These are phyloP conservation scores for Fraxinus pennsylvanica DNA, from an alignment of 257 asterid genomes.

Conservation along the genomic window DNA sequence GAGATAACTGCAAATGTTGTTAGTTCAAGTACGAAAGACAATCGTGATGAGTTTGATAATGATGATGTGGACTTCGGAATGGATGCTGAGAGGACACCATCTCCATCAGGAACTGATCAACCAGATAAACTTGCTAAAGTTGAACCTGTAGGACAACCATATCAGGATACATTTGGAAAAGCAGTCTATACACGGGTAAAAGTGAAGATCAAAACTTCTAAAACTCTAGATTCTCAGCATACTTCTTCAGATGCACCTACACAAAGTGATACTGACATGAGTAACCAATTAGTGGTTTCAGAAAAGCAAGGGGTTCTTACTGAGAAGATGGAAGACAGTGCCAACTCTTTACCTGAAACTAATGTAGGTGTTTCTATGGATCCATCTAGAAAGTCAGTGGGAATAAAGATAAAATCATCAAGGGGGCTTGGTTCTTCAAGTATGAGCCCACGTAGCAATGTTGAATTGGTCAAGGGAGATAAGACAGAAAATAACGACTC, in stretches of 20 bases:
- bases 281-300: constrained; percentile 56
- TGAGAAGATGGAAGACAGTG: constrained; percentile 85
- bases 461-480: constrained; percentile 61
- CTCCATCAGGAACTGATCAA: constrained; percentile 40
- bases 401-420: constrained; percentile 76
- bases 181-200: constrained; percentile 79
- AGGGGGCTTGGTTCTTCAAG: constrained; percentile 69
- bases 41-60: constrained; percentile 64
- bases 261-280: constrained; percentile 75
- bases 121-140: constrained; percentile 42
- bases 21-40: constrained; percentile 48
- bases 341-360: constrained; percentile 74
- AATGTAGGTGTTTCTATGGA: constrained; percentile 44
- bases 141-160: constrained; percentile 44
- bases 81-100: constrained; percentile 64
- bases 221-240: constrained; percentile 61
- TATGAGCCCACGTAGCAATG: constrained; percentile 83
- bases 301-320: constrained; percentile 51
- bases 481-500: constrained; percentile 55
- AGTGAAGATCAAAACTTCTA: constrained; percentile 85
- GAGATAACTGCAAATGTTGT: constrained; percentile 55
- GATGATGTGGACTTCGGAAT: constrained; percentile 67
- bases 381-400: constrained; percentile 52
- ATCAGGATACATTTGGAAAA: constrained; percentile 47
- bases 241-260: constrained; percentile 57